These are phyloP conservation scores for Volvox africanus DNA, from an alignment of 139 green algal species.

Conservation along the genomic window DNA sequence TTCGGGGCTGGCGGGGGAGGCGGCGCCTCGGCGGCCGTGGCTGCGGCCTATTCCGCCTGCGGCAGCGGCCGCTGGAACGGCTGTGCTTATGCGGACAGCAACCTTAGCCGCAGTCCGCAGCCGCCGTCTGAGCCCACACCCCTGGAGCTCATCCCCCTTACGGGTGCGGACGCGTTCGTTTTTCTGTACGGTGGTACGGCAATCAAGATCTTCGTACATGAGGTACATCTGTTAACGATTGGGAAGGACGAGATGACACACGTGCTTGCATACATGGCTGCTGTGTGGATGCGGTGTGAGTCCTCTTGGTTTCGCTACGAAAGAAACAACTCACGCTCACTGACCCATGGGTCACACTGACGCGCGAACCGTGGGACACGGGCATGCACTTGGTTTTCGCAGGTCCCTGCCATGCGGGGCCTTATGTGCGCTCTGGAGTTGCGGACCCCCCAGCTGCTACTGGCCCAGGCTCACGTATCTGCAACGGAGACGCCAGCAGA, in stretches of 20 bases:
- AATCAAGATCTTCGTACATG: constrained; percentile 45
- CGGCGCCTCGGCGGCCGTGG: neutral
- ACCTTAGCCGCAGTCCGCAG: neutral
- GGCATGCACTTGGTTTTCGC: too few species aligned
- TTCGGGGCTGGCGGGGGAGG: neutral
- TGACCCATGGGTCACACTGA: too few species aligned
- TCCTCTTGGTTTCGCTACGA: too few species aligned
- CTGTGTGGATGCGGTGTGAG: too few species aligned
- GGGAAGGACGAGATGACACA: too few species aligned
- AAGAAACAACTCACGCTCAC: too few species aligned
- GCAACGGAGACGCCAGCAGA: neutral
- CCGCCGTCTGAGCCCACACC: neutral
- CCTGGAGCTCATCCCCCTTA: constrained; percentile 34
- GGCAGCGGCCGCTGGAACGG: neutral
- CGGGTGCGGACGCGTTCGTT: constrained; percentile 35
- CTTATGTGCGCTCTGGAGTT: constrained; percentile 38
- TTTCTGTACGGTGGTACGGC: constrained; percentile 17
- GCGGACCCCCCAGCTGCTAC: constrained; percentile 10
- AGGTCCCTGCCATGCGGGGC: constrained; percentile 3
- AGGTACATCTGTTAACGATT: neutral
- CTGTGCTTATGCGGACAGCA: neutral
- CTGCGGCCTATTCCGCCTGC: neutral
- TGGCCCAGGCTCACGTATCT: neutral
- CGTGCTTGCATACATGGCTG: too few species aligned
- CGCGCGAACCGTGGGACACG: too few species aligned